These are phyloP conservation scores for Phyllostachys edulis DNA, from an alignment of 176 grass and related monocot species.

Conservation along the genomic window DNA sequence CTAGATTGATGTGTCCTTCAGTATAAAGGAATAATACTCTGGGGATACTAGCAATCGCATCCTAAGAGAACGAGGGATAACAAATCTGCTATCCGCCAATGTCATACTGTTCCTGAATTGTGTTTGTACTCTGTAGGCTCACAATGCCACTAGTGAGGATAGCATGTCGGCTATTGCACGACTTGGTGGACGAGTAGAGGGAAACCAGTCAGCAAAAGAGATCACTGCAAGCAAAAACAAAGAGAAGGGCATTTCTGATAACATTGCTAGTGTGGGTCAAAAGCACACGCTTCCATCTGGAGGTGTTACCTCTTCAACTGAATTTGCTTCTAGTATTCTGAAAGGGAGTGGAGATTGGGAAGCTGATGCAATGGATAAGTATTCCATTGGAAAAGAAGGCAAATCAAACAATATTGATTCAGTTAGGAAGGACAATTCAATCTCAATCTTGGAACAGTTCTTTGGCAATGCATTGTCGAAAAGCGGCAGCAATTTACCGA, in stretches of 20 bases:
- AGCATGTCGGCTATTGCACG: conserved; percentile 9
- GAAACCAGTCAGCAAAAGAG: conserved; percentile 31
- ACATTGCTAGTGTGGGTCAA: conserved; percentile 27
- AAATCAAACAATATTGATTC: conserved; percentile 38
- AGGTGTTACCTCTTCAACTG: conserved; percentile 28
- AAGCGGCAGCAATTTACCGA: conserved; percentile 40
- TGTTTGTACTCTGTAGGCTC: conserved; percentile 41
- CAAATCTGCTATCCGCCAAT: background rate
- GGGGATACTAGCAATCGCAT: background rate
- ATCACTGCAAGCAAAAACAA: conserved; percentile 38
- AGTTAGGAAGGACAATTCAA: conserved; percentile 48
- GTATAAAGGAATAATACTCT: background rate
- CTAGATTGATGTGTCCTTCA: background rate
- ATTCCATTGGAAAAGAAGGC: conserved; percentile 51
- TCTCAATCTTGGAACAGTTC: conserved; percentile 87
- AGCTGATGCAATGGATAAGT: conserved; percentile 53
- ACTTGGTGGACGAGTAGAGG: conserved; percentile 41
- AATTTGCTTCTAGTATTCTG: conserved; percentile 41
- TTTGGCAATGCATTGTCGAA: conserved; percentile 69
- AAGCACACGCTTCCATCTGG: conserved; percentile 15
- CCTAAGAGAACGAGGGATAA: background rate
- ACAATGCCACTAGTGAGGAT: conserved; percentile 29
- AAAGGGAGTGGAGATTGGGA: conserved; percentile 51
- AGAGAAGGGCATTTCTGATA: conserved; percentile 36
- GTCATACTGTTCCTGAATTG: background rate